Percentiles rank a stretch among this genome's conserved stretches.
Conservation (phyloP, 371 early-diverging fungal genomes). For the Zancudomyces culisetae region DNA sequence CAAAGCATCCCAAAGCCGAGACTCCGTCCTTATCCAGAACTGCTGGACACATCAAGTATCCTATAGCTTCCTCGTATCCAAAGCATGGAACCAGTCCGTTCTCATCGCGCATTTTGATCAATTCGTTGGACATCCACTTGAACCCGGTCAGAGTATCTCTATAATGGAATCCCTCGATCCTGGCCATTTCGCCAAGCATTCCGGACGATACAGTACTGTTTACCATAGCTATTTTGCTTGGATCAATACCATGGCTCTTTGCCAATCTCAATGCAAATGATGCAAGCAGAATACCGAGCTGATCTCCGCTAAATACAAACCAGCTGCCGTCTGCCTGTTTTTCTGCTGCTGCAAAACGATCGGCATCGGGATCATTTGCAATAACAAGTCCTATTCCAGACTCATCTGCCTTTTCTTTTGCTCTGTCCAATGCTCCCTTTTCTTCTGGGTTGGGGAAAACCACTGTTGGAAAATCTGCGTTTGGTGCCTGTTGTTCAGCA, state of each 20-base stretch:
- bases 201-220: conserved; percentile 78
- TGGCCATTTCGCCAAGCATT: conserved; percentile 58
- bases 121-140: conserved; percentile 84
- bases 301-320: conserved; percentile 73
- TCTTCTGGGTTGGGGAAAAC: conserved; percentile 89
- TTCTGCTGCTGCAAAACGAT: conserved; percentile 81
- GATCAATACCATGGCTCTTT: conserved; percentile 13
- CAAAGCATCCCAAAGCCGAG: conserved; percentile 60
- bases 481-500: conserved; percentile 43
- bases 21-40: conserved; percentile 77
- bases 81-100: conserved; percentile 43
- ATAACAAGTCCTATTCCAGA: conserved; percentile 44
- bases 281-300: conserved; percentile 76
- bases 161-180: conserved; percentile 56
- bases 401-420: conserved; percentile 51
- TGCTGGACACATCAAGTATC: conserved; percentile 53
- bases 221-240: conserved; percentile 52
- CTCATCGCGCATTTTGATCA: conserved; percentile 31
- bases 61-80: conserved; percentile 90
- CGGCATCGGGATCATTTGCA: conserved; percentile 98
- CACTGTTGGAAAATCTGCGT: conserved; percentile 89
- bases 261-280: conserved; percentile 44
- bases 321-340: conserved; percentile 47
- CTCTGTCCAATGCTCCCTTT: conserved; percentile 64
- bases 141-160: conserved; percentile 89